These are phyloP conservation scores for Boletus holoroseus DNA, from an alignment of 1,284 basidiomycete genomes.

Conservation along the genomic window DNA sequence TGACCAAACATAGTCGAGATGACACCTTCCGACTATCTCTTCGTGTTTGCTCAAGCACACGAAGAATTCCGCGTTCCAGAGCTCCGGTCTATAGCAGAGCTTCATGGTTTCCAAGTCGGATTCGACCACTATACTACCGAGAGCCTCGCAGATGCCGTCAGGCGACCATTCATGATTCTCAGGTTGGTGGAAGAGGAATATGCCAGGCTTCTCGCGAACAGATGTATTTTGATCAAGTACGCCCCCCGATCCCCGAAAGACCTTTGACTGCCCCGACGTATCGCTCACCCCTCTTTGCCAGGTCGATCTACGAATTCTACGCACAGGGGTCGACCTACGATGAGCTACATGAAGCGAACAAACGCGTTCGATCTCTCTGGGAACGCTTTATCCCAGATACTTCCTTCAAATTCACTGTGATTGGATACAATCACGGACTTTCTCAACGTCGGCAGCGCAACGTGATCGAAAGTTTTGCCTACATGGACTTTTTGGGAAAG, in stretches of 20 bases:
- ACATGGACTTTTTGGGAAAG: slow-evolving; percentile 79
- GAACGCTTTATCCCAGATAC: slow-evolving; percentile 54
- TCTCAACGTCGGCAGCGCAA: slow-evolving; percentile 58
- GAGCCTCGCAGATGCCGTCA: slow-evolving; percentile 40
- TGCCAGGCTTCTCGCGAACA: slow-evolving; percentile 63
- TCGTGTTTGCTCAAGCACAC: slow-evolving; percentile 77
- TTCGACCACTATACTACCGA: slow-evolving; percentile 36
- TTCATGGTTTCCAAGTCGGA: slow-evolving; percentile 52
- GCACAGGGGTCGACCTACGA: slow-evolving; percentile 64
- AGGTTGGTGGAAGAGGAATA: slow-evolving; percentile 68
- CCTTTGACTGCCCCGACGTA: not conserved
- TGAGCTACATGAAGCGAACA: slow-evolving; percentile 61
- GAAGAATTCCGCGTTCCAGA: slow-evolving; percentile 79
- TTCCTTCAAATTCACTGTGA: slow-evolving; percentile 79
- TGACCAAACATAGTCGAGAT: slow-evolving; percentile 1
- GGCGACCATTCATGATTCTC: slow-evolving; percentile 73
- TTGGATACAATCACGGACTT: slow-evolving; percentile 73
- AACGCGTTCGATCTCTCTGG: slow-evolving; percentile 49
- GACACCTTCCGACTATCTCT: slow-evolving; percentile 49
- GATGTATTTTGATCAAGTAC: slow-evolving; percentile 84
- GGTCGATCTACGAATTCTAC: slow-evolving; percentile 75
- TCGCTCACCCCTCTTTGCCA: slow-evolving; percentile 31
- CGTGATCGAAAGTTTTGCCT: slow-evolving; percentile 78
- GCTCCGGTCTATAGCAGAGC: slow-evolving; percentile 64
- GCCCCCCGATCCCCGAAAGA: slow-evolving; percentile 4